These are phyloP conservation scores for Falciphora oryzae DNA, from an alignment of 2,329 filamentous ascomycete species.

Conservation along the genomic window DNA sequence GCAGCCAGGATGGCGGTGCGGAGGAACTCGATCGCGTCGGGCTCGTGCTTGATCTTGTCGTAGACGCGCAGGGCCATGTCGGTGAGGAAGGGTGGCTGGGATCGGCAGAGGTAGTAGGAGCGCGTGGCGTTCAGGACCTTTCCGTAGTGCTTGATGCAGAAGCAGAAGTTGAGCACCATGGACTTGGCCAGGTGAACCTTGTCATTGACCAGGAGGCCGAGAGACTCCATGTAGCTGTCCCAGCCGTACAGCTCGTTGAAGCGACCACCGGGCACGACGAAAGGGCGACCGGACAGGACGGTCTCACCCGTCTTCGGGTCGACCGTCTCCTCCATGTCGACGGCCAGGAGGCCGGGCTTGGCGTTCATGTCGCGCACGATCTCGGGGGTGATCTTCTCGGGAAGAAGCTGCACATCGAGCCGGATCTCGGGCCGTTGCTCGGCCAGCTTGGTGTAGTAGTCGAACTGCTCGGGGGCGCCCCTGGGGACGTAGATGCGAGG, in stretches of 20 bases:
- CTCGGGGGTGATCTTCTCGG: slow-evolving; percentile 71
- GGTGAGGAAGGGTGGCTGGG: slow-evolving; percentile 93
- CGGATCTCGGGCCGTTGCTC: slow-evolving; percentile 73
- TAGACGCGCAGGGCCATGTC: slow-evolving; percentile 95
- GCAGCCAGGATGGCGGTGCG: slow-evolving; percentile 75
- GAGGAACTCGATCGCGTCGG: slow-evolving; percentile 75
- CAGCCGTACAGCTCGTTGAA: slow-evolving; percentile 99
- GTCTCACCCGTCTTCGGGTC: slow-evolving; percentile 64
- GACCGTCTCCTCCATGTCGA: slow-evolving; percentile 75
- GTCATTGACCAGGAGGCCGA: slow-evolving; percentile 82
- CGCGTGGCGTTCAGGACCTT: slow-evolving; percentile 97
- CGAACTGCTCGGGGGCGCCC: slow-evolving; percentile 79
- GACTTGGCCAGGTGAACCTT: slow-evolving; percentile 81
- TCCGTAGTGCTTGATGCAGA: slow-evolving; percentile 96
- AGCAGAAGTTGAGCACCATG: slow-evolving; percentile 96
- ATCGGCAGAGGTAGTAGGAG: slow-evolving; percentile 90
- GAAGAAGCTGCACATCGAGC: slow-evolving; percentile 78
- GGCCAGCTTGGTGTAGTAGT: slow-evolving; percentile 82
- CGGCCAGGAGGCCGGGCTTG: slow-evolving; percentile 81
- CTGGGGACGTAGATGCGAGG: slow-evolving; percentile 87
- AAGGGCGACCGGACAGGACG: slow-evolving; percentile 74
- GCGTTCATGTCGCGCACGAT: slow-evolving; percentile 78
- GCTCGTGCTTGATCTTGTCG: slow-evolving; percentile 84
- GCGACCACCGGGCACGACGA: slow-evolving; percentile 92
- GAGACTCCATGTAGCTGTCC: slow-evolving; percentile 98